phyloP scores from a whole-genome alignment of 805 yeast species.

The Naumovozyma castellii region DNA sequence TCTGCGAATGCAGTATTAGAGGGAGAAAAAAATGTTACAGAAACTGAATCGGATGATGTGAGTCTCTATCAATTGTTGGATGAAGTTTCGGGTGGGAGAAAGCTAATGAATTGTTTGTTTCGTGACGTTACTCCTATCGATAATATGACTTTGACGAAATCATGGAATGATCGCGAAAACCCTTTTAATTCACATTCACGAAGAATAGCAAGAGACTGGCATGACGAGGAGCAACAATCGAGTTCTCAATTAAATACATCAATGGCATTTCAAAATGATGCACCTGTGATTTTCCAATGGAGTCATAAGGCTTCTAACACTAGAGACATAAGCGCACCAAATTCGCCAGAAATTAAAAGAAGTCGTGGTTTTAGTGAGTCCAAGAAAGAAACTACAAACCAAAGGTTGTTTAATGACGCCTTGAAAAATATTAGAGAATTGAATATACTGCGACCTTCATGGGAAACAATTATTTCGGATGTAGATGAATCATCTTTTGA shows the following conservation, averaged over 20 bases:
- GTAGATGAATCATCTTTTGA: not conserved
- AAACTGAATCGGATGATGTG: slow-evolving; percentile 3
- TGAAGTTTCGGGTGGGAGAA: slow-evolving; percentile 18
- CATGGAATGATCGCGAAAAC: slow-evolving; percentile 2
- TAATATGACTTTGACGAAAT: slow-evolving; percentile 1
- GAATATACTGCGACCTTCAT: not conserved
- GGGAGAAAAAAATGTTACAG: not conserved
- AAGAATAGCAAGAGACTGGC: slow-evolving; percentile 16
- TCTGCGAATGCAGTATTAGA: not conserved
- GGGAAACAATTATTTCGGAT: slow-evolving; percentile 1
- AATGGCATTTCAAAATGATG: slow-evolving; percentile 13
- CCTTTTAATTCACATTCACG: slow-evolving; percentile 3
- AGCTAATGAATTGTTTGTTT: slow-evolving; percentile 16
- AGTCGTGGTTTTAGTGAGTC: no score
- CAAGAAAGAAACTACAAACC: slow-evolving; percentile 9
- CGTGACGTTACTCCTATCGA: slow-evolving; percentile 2
- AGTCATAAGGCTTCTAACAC: slow-evolving; percentile 11
- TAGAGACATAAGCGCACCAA: no score
- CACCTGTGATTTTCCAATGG: slow-evolving; percentile 26
- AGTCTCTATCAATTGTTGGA: slow-evolving; percentile 19
- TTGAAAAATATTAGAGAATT: not conserved
- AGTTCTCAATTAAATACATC: slow-evolving; percentile 6
- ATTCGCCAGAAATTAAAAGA: not conserved
- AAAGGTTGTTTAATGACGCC: slow-evolving; percentile 10
- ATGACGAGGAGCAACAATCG: slow-evolving; percentile 13